A percentile compares a stretch with the other conserved stretches of the same genome.
These are phyloP conservation scores for Tolypocladium amazonense DNA, from an alignment of 2,329 filamentous ascomycete species.

Conservation along the genomic window DNA sequence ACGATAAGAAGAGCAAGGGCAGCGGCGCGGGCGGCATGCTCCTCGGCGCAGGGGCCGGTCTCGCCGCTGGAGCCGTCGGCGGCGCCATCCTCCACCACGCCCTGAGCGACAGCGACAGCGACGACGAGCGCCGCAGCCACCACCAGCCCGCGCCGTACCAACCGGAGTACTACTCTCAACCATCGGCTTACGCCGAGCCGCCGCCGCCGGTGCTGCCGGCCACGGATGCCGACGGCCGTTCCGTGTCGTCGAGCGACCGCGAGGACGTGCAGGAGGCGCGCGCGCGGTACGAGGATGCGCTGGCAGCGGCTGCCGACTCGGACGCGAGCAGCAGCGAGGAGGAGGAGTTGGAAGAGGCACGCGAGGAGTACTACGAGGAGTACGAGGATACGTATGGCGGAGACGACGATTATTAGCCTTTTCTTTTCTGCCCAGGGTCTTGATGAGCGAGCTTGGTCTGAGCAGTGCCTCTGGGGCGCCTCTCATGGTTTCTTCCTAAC, in stretches of 20 bases:
- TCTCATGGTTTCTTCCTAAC: constrained; percentile 1
- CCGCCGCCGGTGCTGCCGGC: constrained; percentile 25
- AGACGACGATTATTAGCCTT: constrained; percentile 9
- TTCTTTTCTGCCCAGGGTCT: not conserved
- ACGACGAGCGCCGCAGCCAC: constrained; percentile 7
- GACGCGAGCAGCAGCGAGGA: constrained; percentile 39
- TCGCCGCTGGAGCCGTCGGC: constrained; percentile 45
- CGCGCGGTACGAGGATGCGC: constrained; percentile 32
- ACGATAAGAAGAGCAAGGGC: constrained; percentile 21
- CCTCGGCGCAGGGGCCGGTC: constrained; percentile 47
- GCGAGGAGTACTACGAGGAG: constrained; percentile 38
- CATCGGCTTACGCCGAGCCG: constrained; percentile 1
- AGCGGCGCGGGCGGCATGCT: constrained; percentile 43
- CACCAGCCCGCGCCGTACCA: not conserved
- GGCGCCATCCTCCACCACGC: constrained; percentile 49
- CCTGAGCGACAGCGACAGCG: constrained; percentile 16
- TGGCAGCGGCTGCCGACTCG: constrained; percentile 26
- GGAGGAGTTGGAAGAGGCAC: constrained; percentile 40
- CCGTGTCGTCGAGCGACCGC: constrained; percentile 30
- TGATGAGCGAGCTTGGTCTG: not conserved
- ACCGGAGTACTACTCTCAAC: not conserved
- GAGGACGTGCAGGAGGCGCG: constrained; percentile 30
- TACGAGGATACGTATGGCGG: constrained; percentile 33
- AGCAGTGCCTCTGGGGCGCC: not conserved
- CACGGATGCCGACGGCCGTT: constrained; percentile 29